Base-by-base conservation (phyloP, 2,329 filamentous ascomycete genomes). In the Keithomyces neogunnii region DNA sequence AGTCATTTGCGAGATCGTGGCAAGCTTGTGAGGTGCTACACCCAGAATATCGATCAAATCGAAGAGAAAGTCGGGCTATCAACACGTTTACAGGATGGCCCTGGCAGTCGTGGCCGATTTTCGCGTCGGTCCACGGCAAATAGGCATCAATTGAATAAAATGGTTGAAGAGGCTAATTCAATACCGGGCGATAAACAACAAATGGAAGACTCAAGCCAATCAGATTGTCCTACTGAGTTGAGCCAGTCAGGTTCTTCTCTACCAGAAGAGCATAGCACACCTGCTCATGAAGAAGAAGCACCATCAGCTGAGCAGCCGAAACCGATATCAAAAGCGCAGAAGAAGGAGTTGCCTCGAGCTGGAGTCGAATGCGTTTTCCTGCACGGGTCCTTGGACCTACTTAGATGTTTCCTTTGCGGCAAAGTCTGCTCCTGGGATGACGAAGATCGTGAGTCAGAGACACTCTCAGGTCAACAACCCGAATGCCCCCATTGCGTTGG, bases 1-100 rank as follows among this genome's bases (percentile, higher is more conserved):
- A 77, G 79, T 43, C 78, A 82, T 35, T 71, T 89, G 4, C 76
- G 83, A 44, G 82, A 88, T 60, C 75, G 79, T 3, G 82, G 84
- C 3, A 84, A 85, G 56, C 72, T 89, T 4, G 82, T 87, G 33
- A 73, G 85, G 39, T 86, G 84, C 59, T 89, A 89, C 59, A 88
- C 85, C 0, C 85, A 89, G 58, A 89, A 88, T 56, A 88, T 89
- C 56, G 85, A 89, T 57, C 81, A 82, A 55, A 79, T 89, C 5
- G 85, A 89, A 62, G 81, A 84, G 60, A 82, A 85, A 51, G 82
- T 86, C 43, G 85, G 84, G 3, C 70, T 88, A 3, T 80, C 76
- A 13, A 86, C 82, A 0, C 76, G 82, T 50, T 71, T 88, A 7
- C 68, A 72, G 9, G 73, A 78, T 33, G 85, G 85, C 0, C 77